phyloP scores from a whole-genome alignment of 306 rosid genomes.

The Glycyrrhiza uralensis region DNA sequence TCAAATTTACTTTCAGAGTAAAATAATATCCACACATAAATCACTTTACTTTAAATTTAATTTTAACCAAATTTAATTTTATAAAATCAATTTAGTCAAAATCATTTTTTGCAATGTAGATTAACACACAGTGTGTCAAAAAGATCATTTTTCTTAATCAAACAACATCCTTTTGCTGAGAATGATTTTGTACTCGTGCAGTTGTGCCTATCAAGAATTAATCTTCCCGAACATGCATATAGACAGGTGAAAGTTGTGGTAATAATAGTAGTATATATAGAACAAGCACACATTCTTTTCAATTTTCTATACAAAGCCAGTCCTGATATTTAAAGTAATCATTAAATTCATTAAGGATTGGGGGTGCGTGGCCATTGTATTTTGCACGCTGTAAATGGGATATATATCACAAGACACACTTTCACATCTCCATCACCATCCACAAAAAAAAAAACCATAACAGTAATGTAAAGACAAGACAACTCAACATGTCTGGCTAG shows the following conservation, averaged over 20 bases:
- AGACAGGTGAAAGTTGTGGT: neutral
- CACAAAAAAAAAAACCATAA: neutral
- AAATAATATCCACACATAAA: too few relatives aligned
- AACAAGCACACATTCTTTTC: neutral
- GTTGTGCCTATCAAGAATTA: neutral
- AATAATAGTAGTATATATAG: neutral
- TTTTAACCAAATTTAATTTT: too few relatives aligned
- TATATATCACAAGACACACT: neutral
- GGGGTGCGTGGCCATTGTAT: neutral
- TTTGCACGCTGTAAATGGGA: neutral
- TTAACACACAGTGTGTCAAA: too few relatives aligned
- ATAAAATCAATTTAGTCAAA: too few relatives aligned
- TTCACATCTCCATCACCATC: neutral
- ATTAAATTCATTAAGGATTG: neutral
- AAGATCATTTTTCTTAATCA: too few relatives aligned
- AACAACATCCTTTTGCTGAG: too few relatives aligned
- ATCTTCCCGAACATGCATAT: neutral
- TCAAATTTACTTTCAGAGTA: too few relatives aligned
- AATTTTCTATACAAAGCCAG: neutral
- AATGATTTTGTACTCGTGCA: too few relatives aligned
- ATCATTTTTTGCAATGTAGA: too few relatives aligned
- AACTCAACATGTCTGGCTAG: neutral
- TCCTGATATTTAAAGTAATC: neutral
- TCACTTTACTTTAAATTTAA: too few relatives aligned
- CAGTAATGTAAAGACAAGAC: constrained; percentile 2